Percentiles rank a stretch among this genome's conserved stretches.
These are phyloP conservation scores for Beta lomatogona DNA, from an alignment of 179 eudicot species.

Conservation along the genomic window DNA sequence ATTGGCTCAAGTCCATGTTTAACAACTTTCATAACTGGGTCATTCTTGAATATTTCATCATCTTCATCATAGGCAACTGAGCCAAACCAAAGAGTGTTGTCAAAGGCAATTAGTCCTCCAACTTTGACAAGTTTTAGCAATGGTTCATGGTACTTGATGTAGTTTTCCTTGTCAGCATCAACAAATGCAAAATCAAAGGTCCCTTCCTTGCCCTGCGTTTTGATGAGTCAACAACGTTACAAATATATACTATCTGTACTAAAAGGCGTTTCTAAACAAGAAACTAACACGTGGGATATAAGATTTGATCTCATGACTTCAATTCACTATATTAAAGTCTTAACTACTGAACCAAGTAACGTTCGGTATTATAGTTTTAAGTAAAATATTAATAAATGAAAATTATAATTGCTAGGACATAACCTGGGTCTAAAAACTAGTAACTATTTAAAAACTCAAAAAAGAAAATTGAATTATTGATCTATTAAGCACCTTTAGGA, in stretches of 20 bases:
- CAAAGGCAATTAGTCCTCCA: conserved; percentile 42
- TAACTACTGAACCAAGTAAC: too few species aligned
- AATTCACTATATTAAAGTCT: too few species aligned
- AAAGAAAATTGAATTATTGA: too few species aligned
- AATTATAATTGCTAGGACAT: too few species aligned
- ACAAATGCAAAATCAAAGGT: conserved; percentile 47
- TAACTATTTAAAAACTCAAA: not conserved
- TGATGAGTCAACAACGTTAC: not conserved
- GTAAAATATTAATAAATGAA: too few species aligned
- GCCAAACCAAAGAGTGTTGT: conserved; percentile 39
- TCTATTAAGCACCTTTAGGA: not conserved
- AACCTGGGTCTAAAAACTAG: too few species aligned
- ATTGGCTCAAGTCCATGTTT: not conserved
- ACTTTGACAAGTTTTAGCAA: conserved; percentile 44
- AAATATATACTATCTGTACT: too few species aligned
- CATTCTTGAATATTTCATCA: conserved; percentile 23
- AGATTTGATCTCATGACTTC: too few species aligned
- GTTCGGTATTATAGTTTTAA: too few species aligned
- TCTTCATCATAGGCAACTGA: conserved; percentile 24
- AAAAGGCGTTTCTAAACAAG: too few species aligned
- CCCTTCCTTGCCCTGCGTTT: conserved; percentile 35
- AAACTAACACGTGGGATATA: too few species aligned
- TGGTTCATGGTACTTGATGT: conserved; percentile 42
- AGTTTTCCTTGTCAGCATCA: conserved; percentile 53
- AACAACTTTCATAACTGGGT: conserved; percentile 6